These are phyloP conservation scores for Monosporozyma aerobia DNA, from an alignment of 805 yeast species.

Conservation along the genomic window DNA sequence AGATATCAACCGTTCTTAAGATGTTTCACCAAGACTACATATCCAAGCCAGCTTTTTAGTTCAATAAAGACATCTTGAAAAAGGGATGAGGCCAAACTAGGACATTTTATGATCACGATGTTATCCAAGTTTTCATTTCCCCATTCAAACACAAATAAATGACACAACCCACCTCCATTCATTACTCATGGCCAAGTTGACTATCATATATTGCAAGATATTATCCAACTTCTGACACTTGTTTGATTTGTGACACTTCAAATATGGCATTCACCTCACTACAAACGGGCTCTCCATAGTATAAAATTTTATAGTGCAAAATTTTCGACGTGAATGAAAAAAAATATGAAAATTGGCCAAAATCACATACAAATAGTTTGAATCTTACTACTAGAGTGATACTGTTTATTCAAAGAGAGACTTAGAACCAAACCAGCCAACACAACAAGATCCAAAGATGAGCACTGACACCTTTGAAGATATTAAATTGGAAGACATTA, in stretches of 20 bases:
- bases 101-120: no score
- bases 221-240: background rate
- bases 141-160: no score
- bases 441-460: slow-evolving; percentile 8
- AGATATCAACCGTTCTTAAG: no score
- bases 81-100: no score
- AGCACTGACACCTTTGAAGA: slow-evolving; percentile 21
- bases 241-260: background rate
- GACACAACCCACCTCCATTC: no score
- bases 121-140: no score
- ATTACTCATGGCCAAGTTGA: no score
- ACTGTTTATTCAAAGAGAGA: background rate
- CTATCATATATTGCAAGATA: no score
- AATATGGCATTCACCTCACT: background rate
- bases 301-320: background rate
- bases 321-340: background rate
- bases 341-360: background rate
- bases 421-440: background rate
- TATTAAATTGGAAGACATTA: slow-evolving; percentile 37
- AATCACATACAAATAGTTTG: background rate
- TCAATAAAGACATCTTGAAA: no score
- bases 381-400: background rate
- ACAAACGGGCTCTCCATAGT: background rate
- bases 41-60: no score
- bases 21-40: no score